phyloP scores from a whole-genome alignment of 306 rosid genomes.

The Parietaria judaica region DNA sequence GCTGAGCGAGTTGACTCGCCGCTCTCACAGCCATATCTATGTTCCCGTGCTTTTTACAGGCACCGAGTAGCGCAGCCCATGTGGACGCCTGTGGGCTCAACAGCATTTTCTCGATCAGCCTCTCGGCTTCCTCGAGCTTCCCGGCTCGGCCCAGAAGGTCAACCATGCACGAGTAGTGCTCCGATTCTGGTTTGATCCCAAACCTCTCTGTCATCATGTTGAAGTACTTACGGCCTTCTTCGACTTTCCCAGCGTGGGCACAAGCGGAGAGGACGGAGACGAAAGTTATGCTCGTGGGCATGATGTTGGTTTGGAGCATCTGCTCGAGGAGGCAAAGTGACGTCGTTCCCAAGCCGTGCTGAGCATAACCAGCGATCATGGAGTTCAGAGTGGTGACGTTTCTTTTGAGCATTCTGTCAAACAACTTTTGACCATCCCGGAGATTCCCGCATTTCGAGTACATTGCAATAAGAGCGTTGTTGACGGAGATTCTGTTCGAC shows the following conservation, averaged over 20 bases:
- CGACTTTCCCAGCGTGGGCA: slow-evolving; percentile 72
- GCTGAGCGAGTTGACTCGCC: slow-evolving; percentile 45
- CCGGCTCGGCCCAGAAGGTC: slow-evolving; percentile 83
- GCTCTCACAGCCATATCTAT: slow-evolving; percentile 69
- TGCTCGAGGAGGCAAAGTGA: slow-evolving; percentile 49
- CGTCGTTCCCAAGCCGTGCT: slow-evolving; percentile 58
- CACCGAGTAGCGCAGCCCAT: slow-evolving; percentile 84
- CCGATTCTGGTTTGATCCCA: slow-evolving; percentile 59
- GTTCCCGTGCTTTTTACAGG: slow-evolving; percentile 74
- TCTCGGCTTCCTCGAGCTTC: slow-evolving; percentile 54
- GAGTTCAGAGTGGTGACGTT: slow-evolving; percentile 54
- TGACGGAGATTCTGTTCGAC: slow-evolving; percentile 54
- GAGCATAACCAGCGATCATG: slow-evolving; percentile 76
- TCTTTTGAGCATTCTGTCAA: slow-evolving; percentile 59
- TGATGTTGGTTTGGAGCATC: slow-evolving; percentile 47
- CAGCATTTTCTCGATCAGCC: slow-evolving; percentile 66
- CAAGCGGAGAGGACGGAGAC: slow-evolving; percentile 67
- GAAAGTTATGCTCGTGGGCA: slow-evolving; percentile 59
- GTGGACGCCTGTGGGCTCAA: slow-evolving; percentile 51
- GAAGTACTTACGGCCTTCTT: slow-evolving; percentile 63
- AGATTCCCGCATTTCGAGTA: slow-evolving; percentile 80
- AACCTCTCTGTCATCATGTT: slow-evolving; percentile 64
- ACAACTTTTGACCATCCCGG: slow-evolving; percentile 57
- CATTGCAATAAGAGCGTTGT: slow-evolving; percentile 72
- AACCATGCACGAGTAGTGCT: slow-evolving; percentile 75